Evolutionary conservation across 1,284 basidiomycete species (phyloP).

Genomic region (Ganoderma multipileum): DNA sequence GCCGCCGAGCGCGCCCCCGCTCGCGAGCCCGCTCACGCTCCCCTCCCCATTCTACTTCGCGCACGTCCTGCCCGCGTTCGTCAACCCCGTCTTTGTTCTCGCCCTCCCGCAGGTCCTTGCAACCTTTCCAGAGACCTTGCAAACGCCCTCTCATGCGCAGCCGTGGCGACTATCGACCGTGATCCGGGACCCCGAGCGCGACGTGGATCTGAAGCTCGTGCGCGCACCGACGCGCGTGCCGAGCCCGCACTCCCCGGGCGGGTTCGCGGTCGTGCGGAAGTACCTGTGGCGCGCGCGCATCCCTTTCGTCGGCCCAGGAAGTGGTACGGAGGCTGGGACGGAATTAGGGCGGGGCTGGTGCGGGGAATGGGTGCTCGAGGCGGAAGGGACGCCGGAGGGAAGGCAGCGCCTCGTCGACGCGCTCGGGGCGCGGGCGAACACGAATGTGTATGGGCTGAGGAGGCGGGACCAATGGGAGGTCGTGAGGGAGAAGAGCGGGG

Average conservation of each 20-base stretch:
- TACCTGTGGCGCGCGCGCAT: constrained; percentile 69
- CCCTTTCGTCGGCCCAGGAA: constrained; percentile 45
- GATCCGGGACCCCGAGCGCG: neutral
- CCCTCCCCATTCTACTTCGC: constrained; percentile 77
- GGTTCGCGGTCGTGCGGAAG: constrained; percentile 60
- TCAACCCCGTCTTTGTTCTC: constrained; percentile 56
- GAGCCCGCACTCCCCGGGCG: constrained; percentile 64
- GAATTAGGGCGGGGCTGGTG: constrained; percentile 71
- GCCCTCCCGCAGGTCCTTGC: constrained; percentile 46
- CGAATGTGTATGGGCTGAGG: constrained; percentile 38
- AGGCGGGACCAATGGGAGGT: constrained; percentile 60
- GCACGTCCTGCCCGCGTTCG: constrained; percentile 61
- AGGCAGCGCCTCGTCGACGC: constrained; percentile 61
- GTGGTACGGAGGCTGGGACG: constrained; percentile 38
- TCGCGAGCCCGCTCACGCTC: constrained; percentile 61
- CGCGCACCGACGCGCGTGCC: constrained; percentile 51
- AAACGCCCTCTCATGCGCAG: neutral
- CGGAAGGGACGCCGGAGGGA: constrained; percentile 76
- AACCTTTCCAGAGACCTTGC: constrained; percentile 22
- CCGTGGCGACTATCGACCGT: neutral
- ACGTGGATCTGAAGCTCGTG: constrained; percentile 46
- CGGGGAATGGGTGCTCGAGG: constrained; percentile 78
- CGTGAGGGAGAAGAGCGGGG: constrained; percentile 63
- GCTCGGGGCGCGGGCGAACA: constrained; percentile 20
- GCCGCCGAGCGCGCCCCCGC: constrained; percentile 57